Evolutionary conservation across 371 early-diverging fungal species (phyloP).

Genomic region (Rhizopus sp.): DNA sequence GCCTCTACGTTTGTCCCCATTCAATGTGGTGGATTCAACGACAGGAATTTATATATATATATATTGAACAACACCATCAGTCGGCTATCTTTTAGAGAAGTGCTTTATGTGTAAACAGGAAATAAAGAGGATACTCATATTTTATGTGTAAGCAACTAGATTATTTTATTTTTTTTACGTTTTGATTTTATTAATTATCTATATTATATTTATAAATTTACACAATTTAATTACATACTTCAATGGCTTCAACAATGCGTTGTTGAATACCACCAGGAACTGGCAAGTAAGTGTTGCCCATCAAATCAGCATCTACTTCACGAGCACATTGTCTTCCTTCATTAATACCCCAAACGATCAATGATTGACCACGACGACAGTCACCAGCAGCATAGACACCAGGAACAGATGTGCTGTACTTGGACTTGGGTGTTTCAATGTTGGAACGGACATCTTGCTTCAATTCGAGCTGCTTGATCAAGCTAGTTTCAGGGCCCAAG

Average conservation of each 20-base stretch:
- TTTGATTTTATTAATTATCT: no score
- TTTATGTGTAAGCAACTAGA: no score
- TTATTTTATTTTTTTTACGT: no score
- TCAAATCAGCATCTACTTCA: conserved; percentile 84
- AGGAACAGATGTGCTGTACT: conserved; percentile 75
- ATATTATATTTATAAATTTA: no score
- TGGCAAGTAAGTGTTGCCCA: conserved; percentile 71
- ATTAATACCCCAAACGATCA: conserved; percentile 97
- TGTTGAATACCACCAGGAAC: conserved; percentile 69
- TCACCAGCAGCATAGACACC: conserved; percentile 96
- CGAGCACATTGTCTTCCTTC: conserved; percentile 96
- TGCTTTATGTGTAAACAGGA: no score
- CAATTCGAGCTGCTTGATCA: conserved; percentile 77
- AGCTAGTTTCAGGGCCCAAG: conserved; percentile 89
- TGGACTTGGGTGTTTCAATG: conserved; percentile 78
- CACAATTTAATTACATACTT: no score
- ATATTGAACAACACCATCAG: no score
- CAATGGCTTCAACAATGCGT: conserved; percentile 31
- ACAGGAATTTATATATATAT: no score
- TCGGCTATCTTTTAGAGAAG: no score
- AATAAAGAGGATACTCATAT: no score
- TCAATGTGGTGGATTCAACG: no score
- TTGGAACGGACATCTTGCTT: conserved; percentile 77
- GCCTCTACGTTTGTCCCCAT: no score
- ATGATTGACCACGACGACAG: conserved; percentile 92